Percentiles rank a stretch among this genome's conserved stretches.
These are phyloP conservation scores for Globisporangium perplexum DNA, from an alignment of 352 stramenopile species.

Conservation along the genomic window DNA sequence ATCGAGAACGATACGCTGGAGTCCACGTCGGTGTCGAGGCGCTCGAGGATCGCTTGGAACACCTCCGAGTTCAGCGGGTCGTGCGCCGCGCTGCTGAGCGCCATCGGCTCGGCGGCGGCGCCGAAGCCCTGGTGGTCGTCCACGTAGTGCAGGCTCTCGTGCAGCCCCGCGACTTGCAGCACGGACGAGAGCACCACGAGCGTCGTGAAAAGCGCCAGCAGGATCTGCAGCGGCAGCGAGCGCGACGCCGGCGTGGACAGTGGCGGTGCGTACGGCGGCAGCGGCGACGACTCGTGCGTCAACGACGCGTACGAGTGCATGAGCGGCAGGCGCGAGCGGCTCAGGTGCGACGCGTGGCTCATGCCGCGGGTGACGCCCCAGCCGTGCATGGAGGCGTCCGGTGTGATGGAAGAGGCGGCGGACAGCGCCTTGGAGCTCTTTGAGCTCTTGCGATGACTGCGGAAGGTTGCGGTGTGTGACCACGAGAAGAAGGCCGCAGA, in stretches of 20 bases:
- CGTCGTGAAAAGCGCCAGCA: constrained; percentile 29
- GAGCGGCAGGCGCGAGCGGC: constrained; percentile 13
- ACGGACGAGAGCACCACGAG: constrained; percentile 16
- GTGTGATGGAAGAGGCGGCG: background rate
- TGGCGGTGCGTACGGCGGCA: constrained; percentile 12
- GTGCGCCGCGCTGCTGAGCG: background rate
- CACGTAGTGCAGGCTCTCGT: constrained; percentile 11
- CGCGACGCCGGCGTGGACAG: constrained; percentile 23
- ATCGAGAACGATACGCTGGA: constrained; percentile 16
- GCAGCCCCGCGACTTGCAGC: constrained; percentile 23
- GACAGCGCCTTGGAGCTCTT: too few species aligned
- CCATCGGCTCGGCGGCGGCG: background rate
- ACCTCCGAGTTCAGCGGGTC: constrained; percentile 8
- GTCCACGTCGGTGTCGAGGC: constrained; percentile 2
- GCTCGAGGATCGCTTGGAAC: constrained; percentile 10
- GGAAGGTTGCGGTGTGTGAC: too few species aligned
- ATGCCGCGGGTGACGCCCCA: constrained; percentile 13
- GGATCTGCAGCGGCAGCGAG: constrained; percentile 23
- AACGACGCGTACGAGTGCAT: constrained; percentile 16
- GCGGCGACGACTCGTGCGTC: constrained; percentile 8
- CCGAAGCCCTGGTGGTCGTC: background rate
- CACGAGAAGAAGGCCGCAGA: too few species aligned
- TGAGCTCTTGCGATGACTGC: too few species aligned
- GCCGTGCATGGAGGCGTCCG: constrained; percentile 10
- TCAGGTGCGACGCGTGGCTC: constrained; percentile 10